phyloP scores from a whole-genome alignment of 345 rosid genomes.

The Citrus glauca region DNA sequence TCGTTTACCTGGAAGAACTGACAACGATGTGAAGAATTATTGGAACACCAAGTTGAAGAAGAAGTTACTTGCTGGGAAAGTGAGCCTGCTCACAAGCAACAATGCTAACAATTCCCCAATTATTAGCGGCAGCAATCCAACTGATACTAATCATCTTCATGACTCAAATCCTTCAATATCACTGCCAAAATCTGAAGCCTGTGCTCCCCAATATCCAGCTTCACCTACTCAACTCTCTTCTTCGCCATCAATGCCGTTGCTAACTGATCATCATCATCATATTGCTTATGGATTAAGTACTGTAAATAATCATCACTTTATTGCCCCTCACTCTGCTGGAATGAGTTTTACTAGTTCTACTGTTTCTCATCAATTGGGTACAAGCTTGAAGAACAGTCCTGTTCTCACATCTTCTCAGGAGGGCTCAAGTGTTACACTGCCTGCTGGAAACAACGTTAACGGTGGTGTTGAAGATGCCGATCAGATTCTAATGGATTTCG shows the following conservation, averaged over 20 bases:
- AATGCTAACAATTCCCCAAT: not conserved
- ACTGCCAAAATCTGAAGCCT: constrained; percentile 16
- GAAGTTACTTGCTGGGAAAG: constrained; percentile 35
- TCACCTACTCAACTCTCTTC: constrained; percentile 16
- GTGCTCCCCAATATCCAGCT: not conserved
- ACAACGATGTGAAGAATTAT: constrained; percentile 59
- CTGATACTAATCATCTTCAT: too few species aligned
- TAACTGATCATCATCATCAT: not conserved
- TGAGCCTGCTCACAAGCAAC: constrained; percentile 4
- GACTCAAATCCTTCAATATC: too few species aligned
- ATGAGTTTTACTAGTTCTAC: not conserved
- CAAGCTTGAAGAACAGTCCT: constrained; percentile 6
- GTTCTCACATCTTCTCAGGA: constrained; percentile 14
- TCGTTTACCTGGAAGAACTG: constrained; percentile 56
- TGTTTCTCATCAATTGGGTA: constrained; percentile 2
- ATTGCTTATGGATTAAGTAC: too few species aligned
- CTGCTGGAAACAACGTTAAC: not conserved
- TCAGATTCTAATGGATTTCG: constrained; percentile 13
- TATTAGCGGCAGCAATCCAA: not conserved
- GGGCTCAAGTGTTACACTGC: constrained; percentile 14
- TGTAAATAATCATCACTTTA: not conserved
- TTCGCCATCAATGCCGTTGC: constrained; percentile 10
- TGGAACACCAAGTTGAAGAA: constrained; percentile 68
- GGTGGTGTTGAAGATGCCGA: constrained; percentile 10
- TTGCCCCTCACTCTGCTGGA: constrained; percentile 2